These are phyloP conservation scores for Aethionema arabicum DNA, from an alignment of 345 rosid species.

Conservation along the genomic window DNA sequence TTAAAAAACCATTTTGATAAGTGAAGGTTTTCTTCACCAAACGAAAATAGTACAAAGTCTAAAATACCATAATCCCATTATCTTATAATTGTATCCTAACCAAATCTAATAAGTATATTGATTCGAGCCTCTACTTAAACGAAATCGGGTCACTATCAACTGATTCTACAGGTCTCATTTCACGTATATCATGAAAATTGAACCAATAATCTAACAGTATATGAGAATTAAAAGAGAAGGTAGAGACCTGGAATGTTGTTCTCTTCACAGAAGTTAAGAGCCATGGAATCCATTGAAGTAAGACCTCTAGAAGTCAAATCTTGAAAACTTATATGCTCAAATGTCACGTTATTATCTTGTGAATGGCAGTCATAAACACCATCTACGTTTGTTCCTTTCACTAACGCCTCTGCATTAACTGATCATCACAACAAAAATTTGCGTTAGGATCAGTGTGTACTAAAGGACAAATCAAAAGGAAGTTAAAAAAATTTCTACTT, in stretches of 20 bases:
- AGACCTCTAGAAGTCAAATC: slow-evolving; percentile 67
- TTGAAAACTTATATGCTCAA: slow-evolving; percentile 68
- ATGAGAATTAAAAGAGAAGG: not conserved
- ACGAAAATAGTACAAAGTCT: too few relatives aligned
- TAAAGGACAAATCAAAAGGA: not conserved
- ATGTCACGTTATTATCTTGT: slow-evolving; percentile 55
- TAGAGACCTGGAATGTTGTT: slow-evolving; percentile 75
- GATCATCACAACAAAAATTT: slow-evolving; percentile 17
- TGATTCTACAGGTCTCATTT: slow-evolving; percentile 6
- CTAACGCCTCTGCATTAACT: slow-evolving; percentile 84
- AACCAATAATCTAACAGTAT: not conserved
- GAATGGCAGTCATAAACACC: slow-evolving; percentile 76
- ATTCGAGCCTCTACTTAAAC: too few relatives aligned
- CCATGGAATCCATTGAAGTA: slow-evolving; percentile 74
- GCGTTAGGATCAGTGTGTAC: slow-evolving; percentile 6
- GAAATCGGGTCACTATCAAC: too few relatives aligned
- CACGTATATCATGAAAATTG: not conserved
- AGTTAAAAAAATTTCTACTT: slow-evolving; percentile 45
- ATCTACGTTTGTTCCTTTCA: slow-evolving; percentile 79
- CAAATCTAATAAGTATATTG: not conserved
- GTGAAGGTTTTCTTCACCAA: too few relatives aligned
- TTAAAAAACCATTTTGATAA: too few relatives aligned
- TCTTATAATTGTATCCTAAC: not conserved
- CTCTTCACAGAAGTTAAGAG: slow-evolving; percentile 81
- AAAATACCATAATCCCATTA: too few relatives aligned